phyloP scores from a whole-genome alignment of 2,329 filamentous ascomycete species.

The Talaromyces islandicus region DNA sequence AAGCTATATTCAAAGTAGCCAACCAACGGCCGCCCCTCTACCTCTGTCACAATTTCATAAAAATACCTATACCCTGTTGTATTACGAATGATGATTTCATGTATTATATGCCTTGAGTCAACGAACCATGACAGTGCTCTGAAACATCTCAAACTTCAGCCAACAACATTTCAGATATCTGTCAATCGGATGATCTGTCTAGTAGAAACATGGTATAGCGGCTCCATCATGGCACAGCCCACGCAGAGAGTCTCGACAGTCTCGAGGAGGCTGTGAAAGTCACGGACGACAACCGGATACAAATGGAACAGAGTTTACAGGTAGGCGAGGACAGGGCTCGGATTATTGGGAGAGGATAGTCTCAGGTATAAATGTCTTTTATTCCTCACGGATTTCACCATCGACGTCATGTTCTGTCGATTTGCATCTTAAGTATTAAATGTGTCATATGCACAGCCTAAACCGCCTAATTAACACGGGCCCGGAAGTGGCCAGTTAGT shows the following conservation, averaged over 20 bases:
- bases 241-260: too few species aligned
- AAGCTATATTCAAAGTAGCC: neutral
- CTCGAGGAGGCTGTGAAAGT: too few species aligned
- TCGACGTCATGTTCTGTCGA: too few species aligned
- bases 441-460: too few species aligned
- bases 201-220: neutral
- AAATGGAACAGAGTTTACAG: neutral
- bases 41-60: neutral
- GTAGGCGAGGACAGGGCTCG: neutral
- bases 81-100: neutral
- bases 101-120: neutral
- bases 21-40: neutral
- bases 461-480: too few species aligned
- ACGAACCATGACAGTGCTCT: neutral
- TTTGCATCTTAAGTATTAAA: too few species aligned
- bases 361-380: too few species aligned
- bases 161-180: neutral
- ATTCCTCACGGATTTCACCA: too few species aligned
- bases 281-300: too few species aligned
- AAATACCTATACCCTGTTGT: neutral
- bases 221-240: too few species aligned
- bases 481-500: too few species aligned
- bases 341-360: neutral
- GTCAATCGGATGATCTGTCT: neutral
- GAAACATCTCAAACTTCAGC: neutral